A percentile compares a stretch with the other conserved stretches of the same genome.
Conservation (phyloP, 805 yeast species). For the Metschnikowia lachancei region DNA sequence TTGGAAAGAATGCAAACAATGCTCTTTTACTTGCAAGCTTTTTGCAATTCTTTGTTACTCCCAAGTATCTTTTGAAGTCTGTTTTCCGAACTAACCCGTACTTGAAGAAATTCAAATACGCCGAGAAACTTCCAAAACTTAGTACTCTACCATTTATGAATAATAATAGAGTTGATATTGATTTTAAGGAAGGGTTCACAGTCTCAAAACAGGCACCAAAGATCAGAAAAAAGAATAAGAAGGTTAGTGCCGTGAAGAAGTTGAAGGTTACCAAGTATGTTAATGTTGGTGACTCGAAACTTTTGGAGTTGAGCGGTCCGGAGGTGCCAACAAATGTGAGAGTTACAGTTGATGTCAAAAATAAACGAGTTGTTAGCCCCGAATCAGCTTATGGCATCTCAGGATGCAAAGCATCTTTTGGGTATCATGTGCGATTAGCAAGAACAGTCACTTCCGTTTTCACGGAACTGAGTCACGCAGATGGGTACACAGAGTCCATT, state of each 20-base stretch:
- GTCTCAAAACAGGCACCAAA: slow-evolving; percentile 42
- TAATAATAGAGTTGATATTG: slow-evolving; percentile 34
- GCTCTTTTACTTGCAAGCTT: slow-evolving; percentile 62
- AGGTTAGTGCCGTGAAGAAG: slow-evolving; percentile 36
- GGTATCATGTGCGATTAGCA: slow-evolving; percentile 73
- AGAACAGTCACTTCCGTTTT: slow-evolving; percentile 59
- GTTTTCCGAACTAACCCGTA: slow-evolving; percentile 50
- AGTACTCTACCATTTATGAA: slow-evolving; percentile 74
- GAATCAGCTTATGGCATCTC: slow-evolving; percentile 62
- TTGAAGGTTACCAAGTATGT: slow-evolving; percentile 65
- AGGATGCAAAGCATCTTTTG: slow-evolving; percentile 62
- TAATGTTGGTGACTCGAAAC: slow-evolving; percentile 64
- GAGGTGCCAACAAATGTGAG: slow-evolving; percentile 75
- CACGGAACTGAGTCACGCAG: slow-evolving; percentile 60
- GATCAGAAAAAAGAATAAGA: slow-evolving; percentile 43
- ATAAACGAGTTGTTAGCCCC: slow-evolving; percentile 65
- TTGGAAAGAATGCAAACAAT: slow-evolving; percentile 25
- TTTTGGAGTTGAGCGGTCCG: slow-evolving; percentile 51
- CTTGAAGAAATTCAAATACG: slow-evolving; percentile 53
- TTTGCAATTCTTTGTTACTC: slow-evolving; percentile 79
- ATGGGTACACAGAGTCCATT: slow-evolving; percentile 67
- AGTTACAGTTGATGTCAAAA: slow-evolving; percentile 72
- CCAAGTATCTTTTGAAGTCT: slow-evolving; percentile 69
- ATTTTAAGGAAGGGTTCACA: slow-evolving; percentile 63
- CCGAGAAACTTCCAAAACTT: slow-evolving; percentile 67